Base-by-base conservation (phyloP, 176 grass and related monocot genomes). In the Luzula sylvatica region DNA sequence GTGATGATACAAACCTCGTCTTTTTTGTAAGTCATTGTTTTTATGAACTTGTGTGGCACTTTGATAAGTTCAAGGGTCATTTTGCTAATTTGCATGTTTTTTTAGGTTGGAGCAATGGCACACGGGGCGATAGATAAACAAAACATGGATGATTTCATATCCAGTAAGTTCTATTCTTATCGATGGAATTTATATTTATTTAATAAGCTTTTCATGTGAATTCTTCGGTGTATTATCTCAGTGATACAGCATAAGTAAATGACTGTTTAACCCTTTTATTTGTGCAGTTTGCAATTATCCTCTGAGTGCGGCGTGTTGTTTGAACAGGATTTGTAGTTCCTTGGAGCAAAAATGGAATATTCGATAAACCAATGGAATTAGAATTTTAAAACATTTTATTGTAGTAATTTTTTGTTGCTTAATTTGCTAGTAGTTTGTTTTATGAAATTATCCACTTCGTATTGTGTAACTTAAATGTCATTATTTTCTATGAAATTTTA, bases 301-400 rank as follows among this genome's bases (percentile, higher is more conserved):
- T 5, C 72, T 96, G 21, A 96, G 90, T 45, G 90, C 90, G 3
- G 90, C 90, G 25, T 96, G 90, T 57, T 96, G 84, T 63, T 76
- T 96, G 61, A 89, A 89, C 73, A 75, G 81, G 64, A 90, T 98
- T 71, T 89, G 92, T 42, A 67, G 78, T 68, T 71, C 92, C 12
- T 56, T 98, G 41, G 85, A 98, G 65, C 85, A 86, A 53, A 98
- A 98, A 70, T 90, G 92, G 92, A 88, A 61, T 50, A 98, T 98
- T 53, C 66, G 63, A 52, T 90, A 52, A 89, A 52, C 21, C 2
- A 48, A 9, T 35, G 9, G 9, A 7, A 9, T 9, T 35, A 7
- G 1, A 35, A 9, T 35, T 4, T 35, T 35, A 35, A 35, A 35
- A 9, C 30, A 4, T 35, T 7, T 4, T 35, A 7, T 7, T 35